Percentiles rank a stretch among this genome's conserved stretches.
phyloP scores from a whole-genome alignment of 352 stramenopile genomes.

The Globisporangium canariense region DNA sequence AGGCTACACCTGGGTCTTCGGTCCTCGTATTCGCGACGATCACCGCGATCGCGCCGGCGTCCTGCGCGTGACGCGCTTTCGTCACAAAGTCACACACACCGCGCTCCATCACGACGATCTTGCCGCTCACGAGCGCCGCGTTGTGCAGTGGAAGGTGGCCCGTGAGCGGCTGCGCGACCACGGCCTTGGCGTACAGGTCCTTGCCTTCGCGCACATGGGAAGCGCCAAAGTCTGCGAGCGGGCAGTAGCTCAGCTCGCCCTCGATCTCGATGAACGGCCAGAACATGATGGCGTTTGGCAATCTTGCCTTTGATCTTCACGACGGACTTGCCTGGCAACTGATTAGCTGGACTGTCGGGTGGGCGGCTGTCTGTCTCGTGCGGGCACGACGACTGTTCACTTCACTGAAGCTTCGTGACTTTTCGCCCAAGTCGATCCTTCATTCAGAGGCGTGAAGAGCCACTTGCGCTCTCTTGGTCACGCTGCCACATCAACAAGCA shows the following conservation, averaged over 20 bases:
- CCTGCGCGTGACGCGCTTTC: constrained; percentile 66
- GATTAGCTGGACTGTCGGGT: too few species aligned
- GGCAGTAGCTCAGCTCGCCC: constrained; percentile 56
- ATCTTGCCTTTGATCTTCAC: background rate
- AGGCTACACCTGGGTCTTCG: constrained; percentile 32
- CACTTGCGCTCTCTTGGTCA: too few species aligned
- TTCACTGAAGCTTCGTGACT: background rate
- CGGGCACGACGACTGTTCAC: too few species aligned
- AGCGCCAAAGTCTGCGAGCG: constrained; percentile 61
- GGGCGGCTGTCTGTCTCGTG: too few species aligned
- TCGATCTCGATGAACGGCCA: constrained; percentile 70
- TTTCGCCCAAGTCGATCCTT: background rate
- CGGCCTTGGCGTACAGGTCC: constrained; percentile 46
- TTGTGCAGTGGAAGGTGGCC: constrained; percentile 51
- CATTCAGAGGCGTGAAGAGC: background rate
- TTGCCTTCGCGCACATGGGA: constrained; percentile 36
- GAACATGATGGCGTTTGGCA: constrained; percentile 38
- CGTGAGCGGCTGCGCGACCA: constrained; percentile 60
- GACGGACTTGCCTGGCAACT: background rate
- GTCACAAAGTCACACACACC: constrained; percentile 77
- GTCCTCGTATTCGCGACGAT: constrained; percentile 55
- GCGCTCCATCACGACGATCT: constrained; percentile 63
- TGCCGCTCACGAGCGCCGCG: constrained; percentile 33
- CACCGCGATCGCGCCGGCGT: constrained; percentile 60
- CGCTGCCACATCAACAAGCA: too few species aligned